phyloP scores from a whole-genome alignment of 306 rosid species.

The Quillaja saponaria region DNA sequence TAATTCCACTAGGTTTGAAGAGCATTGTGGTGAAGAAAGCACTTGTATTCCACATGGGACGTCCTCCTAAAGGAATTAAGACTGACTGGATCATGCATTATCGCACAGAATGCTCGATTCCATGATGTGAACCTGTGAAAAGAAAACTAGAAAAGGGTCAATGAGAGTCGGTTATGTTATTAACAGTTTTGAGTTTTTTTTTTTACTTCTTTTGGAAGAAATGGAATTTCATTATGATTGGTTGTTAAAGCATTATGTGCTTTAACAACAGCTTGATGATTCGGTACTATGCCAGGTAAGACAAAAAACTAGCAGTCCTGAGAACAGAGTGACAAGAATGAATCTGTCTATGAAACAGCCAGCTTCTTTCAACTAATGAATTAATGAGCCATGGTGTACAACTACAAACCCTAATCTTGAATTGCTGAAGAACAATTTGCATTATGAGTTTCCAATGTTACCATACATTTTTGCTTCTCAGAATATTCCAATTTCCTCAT shows the following conservation, averaged over 20 bases:
- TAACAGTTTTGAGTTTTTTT: not conserved
- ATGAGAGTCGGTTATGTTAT: constrained; percentile 58
- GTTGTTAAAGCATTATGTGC: not conserved
- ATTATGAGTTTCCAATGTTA: constrained; percentile 58
- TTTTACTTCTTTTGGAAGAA: too few species aligned
- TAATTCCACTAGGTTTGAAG: constrained; percentile 58
- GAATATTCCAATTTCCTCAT: constrained; percentile 30
- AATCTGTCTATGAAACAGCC: constrained; percentile 32
- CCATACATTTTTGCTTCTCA: constrained; percentile 59
- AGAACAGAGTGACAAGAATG: constrained; percentile 50
- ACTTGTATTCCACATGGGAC: constrained; percentile 68
- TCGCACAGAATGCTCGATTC: constrained; percentile 66
- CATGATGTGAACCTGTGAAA: constrained; percentile 36
- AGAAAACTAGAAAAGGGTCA: constrained; percentile 52
- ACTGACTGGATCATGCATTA: constrained; percentile 82
- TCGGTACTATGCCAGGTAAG: constrained; percentile 76
- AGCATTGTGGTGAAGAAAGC: constrained; percentile 77
- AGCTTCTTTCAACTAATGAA: constrained; percentile 32
- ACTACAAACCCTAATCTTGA: constrained; percentile 41
- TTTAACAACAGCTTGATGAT: constrained; percentile 60
- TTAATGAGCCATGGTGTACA: constrained; percentile 24
- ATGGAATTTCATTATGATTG: not conserved
- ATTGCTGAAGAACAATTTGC: constrained; percentile 34
- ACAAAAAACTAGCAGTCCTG: constrained; percentile 38
- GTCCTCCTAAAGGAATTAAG: constrained; percentile 72